These are phyloP conservation scores for Exsudoporus floridanus DNA, from an alignment of 1,284 basidiomycete species.

Conservation along the genomic window DNA sequence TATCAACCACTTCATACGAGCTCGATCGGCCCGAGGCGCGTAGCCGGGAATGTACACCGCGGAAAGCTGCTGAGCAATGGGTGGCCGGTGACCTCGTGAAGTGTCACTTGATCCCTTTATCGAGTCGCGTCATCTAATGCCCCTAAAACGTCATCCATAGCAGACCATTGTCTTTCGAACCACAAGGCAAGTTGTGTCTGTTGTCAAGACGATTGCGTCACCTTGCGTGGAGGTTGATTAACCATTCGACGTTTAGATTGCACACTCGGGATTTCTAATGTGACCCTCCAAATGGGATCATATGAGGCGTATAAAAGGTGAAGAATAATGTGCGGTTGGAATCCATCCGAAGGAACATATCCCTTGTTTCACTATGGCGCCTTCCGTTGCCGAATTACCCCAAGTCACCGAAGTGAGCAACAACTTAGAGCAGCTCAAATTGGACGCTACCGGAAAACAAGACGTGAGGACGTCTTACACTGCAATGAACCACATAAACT, in stretches of 20 bases:
- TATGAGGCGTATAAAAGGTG: background rate
- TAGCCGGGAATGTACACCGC: background rate
- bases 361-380: conserved; percentile 8
- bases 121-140: background rate
- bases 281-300: background rate
- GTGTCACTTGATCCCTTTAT: background rate
- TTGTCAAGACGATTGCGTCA: background rate
- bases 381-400: conserved; percentile 11
- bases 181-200: no score
- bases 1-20: background rate
- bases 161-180: background rate
- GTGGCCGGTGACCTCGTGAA: background rate
- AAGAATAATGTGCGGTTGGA: background rate
- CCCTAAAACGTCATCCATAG: background rate
- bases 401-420: conserved; percentile 2
- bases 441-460: background rate
- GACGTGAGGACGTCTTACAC: background rate
- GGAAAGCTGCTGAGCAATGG: background rate
- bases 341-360: no score
- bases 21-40: background rate
- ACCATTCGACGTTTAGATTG: conserved; percentile 3
- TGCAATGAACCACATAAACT: background rate
- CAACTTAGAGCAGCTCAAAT: conserved; percentile 9
- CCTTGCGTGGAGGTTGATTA: background rate
- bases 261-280: conserved; percentile 8